These are phyloP conservation scores for Thraustochytrium sp. DNA, from an alignment of 352 stramenopile genomes.

Conservation along the genomic window DNA sequence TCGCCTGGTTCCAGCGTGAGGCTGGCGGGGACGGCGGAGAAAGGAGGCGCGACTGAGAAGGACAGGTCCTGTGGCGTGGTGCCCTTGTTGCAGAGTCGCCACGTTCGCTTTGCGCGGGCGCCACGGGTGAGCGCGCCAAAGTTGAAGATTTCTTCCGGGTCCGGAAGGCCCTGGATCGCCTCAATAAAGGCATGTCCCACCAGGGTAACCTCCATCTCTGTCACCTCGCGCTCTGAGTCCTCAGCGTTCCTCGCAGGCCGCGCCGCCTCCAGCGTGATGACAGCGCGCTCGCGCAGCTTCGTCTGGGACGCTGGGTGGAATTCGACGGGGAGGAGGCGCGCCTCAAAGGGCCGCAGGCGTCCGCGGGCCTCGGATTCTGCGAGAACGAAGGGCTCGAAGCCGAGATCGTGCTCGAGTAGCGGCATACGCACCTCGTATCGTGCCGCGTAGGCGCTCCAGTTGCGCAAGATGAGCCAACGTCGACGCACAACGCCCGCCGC, in stretches of 20 bases:
- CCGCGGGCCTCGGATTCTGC: neutral
- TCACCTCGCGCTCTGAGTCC: neutral
- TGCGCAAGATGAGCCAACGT: neutral
- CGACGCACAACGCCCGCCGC: neutral
- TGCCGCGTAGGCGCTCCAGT: neutral
- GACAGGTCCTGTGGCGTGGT: neutral
- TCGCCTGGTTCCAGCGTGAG: neutral
- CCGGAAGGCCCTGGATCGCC: neutral
- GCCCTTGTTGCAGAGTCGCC: neutral
- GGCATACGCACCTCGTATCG: neutral
- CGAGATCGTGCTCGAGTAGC: neutral
- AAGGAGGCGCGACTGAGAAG: neutral
- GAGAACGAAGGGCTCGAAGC: neutral
- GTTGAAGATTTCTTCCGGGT: neutral
- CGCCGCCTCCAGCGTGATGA: neutral
- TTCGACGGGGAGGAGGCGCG: neutral
- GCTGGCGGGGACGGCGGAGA: neutral
- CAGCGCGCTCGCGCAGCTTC: neutral
- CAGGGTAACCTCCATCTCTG: neutral
- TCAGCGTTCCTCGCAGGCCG: neutral
- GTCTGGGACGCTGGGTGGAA: neutral
- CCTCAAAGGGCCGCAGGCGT: neutral
- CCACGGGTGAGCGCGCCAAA: neutral
- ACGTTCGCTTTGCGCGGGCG: neutral
- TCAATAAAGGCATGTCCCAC: neutral